Base-by-base conservation (phyloP, 2,329 filamentous ascomycete species). In the Aureobasidium sp. region DNA sequence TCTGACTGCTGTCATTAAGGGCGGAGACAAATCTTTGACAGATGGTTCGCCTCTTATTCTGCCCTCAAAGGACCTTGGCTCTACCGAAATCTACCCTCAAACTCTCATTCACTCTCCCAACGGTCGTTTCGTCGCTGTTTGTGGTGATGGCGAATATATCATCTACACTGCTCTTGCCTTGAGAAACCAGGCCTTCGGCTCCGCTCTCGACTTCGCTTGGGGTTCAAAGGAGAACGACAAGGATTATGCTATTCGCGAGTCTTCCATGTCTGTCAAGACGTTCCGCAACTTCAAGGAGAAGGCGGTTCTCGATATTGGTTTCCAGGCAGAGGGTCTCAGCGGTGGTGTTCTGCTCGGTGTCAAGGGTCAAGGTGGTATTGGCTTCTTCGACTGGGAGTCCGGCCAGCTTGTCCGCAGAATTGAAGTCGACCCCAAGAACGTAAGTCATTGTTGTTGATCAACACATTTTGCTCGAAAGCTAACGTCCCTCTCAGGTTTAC, bases 261-360 rank as follows among this genome's bases (percentile, higher is more conserved):
- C 92, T 5, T 79, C 89, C 32, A 96, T 93, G 53, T 96, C 89
- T 70, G 92, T 99, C 70, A 97, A 97, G 81, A 86, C 97, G 39
- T 97, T 94, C 82, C 93, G 94, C 77, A 97, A 97, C 77, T 97
- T 99, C 79, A 88, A 92, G 68, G 94, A 97, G 75, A 93, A 95
- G 77, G 71, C 72, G 10, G 69, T 64, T 13, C 81, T 99, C 36
- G 93, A 99, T 73, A 91, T 97, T 61, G 92, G 92, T 12, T 99
- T 96, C 81, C 89, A 94, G 68, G 93, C 92, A 1, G 94, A 99
- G 67, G 93, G 92, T 17, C 80, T 99, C 51, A 89, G 87, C 52
- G 93, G 92, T 27, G 94, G 94, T 71, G 84, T 96, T 60, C 81
- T 99, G 27, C 85, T 99, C 12, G 94, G 94, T 79, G 92, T 97